A percentile compares a stretch with the other conserved stretches of the same genome.
phyloP scores from a whole-genome alignment of 176 grass and related monocot species.

The Aegilops umbellulata region DNA sequence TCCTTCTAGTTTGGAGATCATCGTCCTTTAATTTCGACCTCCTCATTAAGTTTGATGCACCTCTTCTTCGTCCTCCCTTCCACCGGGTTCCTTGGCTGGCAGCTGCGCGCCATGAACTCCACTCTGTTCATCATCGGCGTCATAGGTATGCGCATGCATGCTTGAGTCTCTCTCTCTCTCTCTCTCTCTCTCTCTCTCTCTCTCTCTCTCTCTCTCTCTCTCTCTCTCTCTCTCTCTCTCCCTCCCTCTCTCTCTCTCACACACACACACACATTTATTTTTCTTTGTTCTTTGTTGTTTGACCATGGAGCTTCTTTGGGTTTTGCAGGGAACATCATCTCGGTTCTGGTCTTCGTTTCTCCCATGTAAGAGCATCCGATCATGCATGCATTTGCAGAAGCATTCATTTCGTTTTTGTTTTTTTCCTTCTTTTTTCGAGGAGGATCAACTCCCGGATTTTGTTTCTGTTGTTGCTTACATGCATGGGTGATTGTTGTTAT shows the following conservation, averaged over 20 bases:
- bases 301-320: not conserved
- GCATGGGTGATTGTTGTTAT: not conserved
- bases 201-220: not conserved
- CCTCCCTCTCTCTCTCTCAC: too few species aligned
- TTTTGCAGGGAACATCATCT: slow-evolving; percentile 73
- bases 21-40: not conserved
- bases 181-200: not conserved
- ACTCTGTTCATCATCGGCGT: slow-evolving; percentile 48
- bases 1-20: not conserved
- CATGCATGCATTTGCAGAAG: not conserved
- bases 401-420: not conserved
- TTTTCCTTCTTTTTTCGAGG: too few species aligned
- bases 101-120: slow-evolving; percentile 45
- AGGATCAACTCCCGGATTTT: not conserved
- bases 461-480: not conserved
- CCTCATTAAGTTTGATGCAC: not conserved
- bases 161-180: not conserved
- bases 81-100: not conserved
- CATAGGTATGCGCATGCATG: slow-evolving; percentile 14
- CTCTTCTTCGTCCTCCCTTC: not conserved
- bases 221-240: too few species aligned
- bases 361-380: slow-evolving; percentile 45
- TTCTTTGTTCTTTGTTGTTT: too few species aligned
- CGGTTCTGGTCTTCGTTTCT: slow-evolving; percentile 66
- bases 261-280: too few species aligned